Percentiles rank a stretch among this genome's conserved stretches.
phyloP scores from a whole-genome alignment of 805 yeast genomes.

The Danielia oregonensis region DNA sequence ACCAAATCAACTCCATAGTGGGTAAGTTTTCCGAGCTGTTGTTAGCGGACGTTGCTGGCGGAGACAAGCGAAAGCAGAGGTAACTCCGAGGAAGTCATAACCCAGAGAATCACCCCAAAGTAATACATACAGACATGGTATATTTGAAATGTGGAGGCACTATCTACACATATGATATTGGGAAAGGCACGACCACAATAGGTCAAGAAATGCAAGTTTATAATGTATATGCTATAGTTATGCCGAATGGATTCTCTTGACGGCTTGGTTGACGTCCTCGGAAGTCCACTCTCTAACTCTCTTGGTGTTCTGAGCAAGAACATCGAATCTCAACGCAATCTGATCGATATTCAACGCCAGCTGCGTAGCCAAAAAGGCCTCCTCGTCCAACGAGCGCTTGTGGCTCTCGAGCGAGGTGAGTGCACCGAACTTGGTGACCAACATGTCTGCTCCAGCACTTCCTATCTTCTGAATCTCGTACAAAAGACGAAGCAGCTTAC shows the following conservation, averaged over 20 bases:
- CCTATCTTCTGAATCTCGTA: slow-evolving; percentile 46
- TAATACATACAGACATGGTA: slow-evolving; percentile 2
- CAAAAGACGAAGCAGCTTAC: slow-evolving; percentile 39
- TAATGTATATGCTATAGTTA: too few relatives aligned
- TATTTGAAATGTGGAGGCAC: too few relatives aligned
- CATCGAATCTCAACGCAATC: slow-evolving; percentile 41
- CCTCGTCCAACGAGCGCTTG: slow-evolving; percentile 13
- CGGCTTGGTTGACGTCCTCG: slow-evolving; percentile 43
- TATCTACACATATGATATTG: too few relatives aligned
- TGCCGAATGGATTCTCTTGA: slow-evolving; percentile 35
- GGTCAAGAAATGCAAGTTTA: too few relatives aligned
- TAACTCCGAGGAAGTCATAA: too few relatives aligned
- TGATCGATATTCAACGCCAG: slow-evolving; percentile 42
- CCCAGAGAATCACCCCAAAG: too few relatives aligned
- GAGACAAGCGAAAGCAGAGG: too few relatives aligned
- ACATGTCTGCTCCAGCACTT: slow-evolving; percentile 51
- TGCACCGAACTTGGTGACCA: slow-evolving; percentile 55
- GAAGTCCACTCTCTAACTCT: slow-evolving; percentile 61
- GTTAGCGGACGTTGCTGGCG: background rate
- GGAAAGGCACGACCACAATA: too few relatives aligned
- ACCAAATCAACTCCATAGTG: slow-evolving; percentile 79
- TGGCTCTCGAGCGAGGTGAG: slow-evolving; percentile 25
- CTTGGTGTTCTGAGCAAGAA: slow-evolving; percentile 43
- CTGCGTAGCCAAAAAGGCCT: slow-evolving; percentile 21
- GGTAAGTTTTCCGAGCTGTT: slow-evolving; percentile 56